Evolutionary conservation across 306 rosid genomes (phyloP).

Genomic region (Amphicarpaea edgeworthii): DNA sequence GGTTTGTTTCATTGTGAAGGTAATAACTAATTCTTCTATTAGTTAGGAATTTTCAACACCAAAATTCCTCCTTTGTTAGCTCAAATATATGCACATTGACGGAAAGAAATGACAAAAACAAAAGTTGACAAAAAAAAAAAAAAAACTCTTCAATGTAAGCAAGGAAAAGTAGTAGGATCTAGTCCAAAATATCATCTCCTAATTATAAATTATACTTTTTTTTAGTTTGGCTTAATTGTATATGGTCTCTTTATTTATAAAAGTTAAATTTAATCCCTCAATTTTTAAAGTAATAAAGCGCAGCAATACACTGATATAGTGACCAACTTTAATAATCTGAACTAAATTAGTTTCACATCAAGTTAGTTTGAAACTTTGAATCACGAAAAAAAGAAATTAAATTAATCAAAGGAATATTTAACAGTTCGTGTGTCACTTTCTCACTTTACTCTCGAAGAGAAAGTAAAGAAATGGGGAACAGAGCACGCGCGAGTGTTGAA

Average conservation of each 20-base stretch:
- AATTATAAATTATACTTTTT: too few species aligned
- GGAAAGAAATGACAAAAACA: background rate
- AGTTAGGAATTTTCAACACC: background rate
- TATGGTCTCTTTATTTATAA: too few species aligned
- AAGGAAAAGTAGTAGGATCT: too few species aligned
- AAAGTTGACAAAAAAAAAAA: background rate
- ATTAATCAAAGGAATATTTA: background rate
- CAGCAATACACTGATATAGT: background rate
- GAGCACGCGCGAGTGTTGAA: background rate
- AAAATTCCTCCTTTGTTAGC: background rate
- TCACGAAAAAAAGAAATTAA: background rate
- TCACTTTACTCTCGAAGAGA: background rate
- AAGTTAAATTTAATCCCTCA: too few species aligned
- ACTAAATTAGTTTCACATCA: background rate
- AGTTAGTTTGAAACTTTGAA: background rate
- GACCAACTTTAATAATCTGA: background rate
- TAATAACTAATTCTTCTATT: background rate
- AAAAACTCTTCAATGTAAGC: too few species aligned
- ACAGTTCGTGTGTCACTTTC: background rate
- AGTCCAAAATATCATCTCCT: too few species aligned
- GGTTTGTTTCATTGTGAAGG: constrained; percentile 8
- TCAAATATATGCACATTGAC: background rate
- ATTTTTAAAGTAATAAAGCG: too few species aligned
- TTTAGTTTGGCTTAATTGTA: too few species aligned
- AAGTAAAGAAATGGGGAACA: background rate